Evolutionary conservation across 2,329 filamentous ascomycete genomes (phyloP).

Genomic region (Curvularia spicifera): DNA sequence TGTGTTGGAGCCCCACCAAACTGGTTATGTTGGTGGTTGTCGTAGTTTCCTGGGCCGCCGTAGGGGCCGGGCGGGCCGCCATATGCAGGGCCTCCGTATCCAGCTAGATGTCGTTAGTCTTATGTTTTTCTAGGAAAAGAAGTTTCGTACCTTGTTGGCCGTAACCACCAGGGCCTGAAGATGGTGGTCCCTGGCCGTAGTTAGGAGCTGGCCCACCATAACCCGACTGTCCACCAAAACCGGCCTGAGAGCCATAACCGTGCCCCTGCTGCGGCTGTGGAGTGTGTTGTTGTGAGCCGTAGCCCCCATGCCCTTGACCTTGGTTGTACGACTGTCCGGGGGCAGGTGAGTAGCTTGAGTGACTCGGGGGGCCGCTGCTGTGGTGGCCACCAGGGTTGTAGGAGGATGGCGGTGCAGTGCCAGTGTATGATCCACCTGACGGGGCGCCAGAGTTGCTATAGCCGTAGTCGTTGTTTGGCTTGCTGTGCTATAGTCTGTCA

Average conservation of each 20-base stretch:
- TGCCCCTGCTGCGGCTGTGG: conserved; percentile 17
- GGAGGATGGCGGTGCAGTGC: conserved; percentile 66
- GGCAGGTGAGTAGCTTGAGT: conserved; percentile 27
- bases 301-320: conserved; percentile 16
- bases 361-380: conserved; percentile 30
- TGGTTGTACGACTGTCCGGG: conserved; percentile 31
- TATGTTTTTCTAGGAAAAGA: background rate
- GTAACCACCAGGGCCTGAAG: conserved; percentile 28
- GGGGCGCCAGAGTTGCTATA: conserved; percentile 63
- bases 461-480: conserved; percentile 57
- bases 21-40: conserved; percentile 42
- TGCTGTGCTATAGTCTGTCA: conserved; percentile 35
- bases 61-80: conserved; percentile 30
- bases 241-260: conserved; percentile 33
- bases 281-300: conserved; percentile 20
- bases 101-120: conserved; percentile 27
- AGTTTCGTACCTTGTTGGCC: conserved; percentile 31
- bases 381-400: conserved; percentile 58
- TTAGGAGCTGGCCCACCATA: conserved; percentile 19
- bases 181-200: conserved; percentile 15
- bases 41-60: conserved; percentile 39
- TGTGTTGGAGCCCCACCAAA: conserved; percentile 25
- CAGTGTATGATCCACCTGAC: conserved; percentile 63
- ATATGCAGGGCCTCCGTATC: conserved; percentile 42
- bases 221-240: conserved; percentile 33